Evolutionary conservation across 768 basidiomycete genomes (phyloP).

Genomic region (Phanerochaete sordida): DNA sequence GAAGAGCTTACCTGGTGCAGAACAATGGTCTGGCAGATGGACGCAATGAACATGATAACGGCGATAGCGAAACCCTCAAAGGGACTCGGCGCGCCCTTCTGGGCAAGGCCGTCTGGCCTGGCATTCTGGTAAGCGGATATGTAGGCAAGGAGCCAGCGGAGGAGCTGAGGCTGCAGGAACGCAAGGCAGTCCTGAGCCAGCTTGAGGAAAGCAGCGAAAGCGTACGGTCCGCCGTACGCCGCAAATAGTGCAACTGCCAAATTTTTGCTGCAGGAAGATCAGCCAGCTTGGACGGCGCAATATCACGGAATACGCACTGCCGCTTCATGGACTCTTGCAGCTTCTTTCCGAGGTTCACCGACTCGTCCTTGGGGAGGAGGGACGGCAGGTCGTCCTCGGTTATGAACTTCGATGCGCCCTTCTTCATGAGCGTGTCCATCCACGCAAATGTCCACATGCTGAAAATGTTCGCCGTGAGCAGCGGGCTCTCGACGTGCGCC

Average conservation of each 20-base stretch:
- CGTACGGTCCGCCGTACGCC: constrained; percentile 79
- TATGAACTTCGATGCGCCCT: constrained; percentile 62
- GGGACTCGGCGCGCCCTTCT: constrained; percentile 29
- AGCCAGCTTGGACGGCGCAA: background rate
- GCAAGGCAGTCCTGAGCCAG: constrained; percentile 74
- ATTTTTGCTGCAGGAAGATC: constrained; percentile 39
- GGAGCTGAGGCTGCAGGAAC: constrained; percentile 85
- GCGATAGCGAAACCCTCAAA: constrained; percentile 77
- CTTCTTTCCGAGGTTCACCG: constrained; percentile 58
- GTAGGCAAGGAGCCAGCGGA: constrained; percentile 75
- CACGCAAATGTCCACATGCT: constrained; percentile 83
- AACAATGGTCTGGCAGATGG: constrained; percentile 73
- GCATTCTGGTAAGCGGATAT: constrained; percentile 72
- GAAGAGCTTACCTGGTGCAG: constrained; percentile 64
- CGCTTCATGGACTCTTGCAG: constrained; percentile 60
- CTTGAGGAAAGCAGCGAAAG: constrained; percentile 61
- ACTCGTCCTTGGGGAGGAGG: constrained; percentile 64
- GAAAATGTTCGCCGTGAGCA: constrained; percentile 75
- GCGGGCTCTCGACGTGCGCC: constrained; percentile 67
- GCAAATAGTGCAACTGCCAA: constrained; percentile 72
- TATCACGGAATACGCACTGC: constrained; percentile 43
- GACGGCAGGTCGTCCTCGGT: constrained; percentile 86
- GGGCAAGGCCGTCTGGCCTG: constrained; percentile 29
- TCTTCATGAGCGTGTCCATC: constrained; percentile 79
- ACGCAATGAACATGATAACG: constrained; percentile 73